Percentiles rank a stretch among this genome's conserved stretches.
Evolutionary conservation across 306 rosid genomes (phyloP).

Genomic region (Betula pendula): DNA sequence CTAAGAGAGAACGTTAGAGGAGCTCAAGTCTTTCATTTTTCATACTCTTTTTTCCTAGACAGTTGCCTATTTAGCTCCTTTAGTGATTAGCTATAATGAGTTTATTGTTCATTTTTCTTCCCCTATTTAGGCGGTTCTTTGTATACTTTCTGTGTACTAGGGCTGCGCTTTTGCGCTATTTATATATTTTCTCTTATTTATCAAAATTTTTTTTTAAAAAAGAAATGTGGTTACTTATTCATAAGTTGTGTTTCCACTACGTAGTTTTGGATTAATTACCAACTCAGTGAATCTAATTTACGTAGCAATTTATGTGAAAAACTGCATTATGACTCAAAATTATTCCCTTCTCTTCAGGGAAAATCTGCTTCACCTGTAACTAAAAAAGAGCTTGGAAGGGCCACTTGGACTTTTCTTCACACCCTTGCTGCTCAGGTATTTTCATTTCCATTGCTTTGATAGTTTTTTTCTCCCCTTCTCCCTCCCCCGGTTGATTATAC

Average conservation of each 20-base stretch:
- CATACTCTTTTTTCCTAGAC: too few relatives aligned
- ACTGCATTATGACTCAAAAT: background rate
- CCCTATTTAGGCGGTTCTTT: too few relatives aligned
- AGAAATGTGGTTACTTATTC: background rate
- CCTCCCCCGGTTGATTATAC: background rate
- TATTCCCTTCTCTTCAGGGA: slow-evolving; percentile 38
- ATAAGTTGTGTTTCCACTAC: background rate
- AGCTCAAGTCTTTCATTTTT: too few relatives aligned
- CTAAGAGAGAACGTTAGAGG: too few relatives aligned
- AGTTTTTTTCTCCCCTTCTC: background rate
- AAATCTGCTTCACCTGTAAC: slow-evolving; percentile 54
- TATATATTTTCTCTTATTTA: too few relatives aligned
- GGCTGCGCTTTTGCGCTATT: too few relatives aligned
- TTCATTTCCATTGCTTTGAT: slow-evolving; percentile 17
- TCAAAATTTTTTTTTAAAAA: background rate
- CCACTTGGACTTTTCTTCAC: slow-evolving; percentile 97
- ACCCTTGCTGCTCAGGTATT: slow-evolving; percentile 92
- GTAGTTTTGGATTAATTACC: too few relatives aligned
- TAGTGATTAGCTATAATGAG: too few relatives aligned
- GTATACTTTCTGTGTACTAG: too few relatives aligned
- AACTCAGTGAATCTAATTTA: background rate
- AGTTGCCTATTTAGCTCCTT: too few relatives aligned
- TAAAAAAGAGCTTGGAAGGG: slow-evolving; percentile 85
- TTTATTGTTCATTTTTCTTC: too few relatives aligned
- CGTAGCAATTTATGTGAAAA: background rate